Base-by-base conservation (phyloP, 2,329 filamentous ascomycete species). In the Aspergillus vadensis region DNA sequence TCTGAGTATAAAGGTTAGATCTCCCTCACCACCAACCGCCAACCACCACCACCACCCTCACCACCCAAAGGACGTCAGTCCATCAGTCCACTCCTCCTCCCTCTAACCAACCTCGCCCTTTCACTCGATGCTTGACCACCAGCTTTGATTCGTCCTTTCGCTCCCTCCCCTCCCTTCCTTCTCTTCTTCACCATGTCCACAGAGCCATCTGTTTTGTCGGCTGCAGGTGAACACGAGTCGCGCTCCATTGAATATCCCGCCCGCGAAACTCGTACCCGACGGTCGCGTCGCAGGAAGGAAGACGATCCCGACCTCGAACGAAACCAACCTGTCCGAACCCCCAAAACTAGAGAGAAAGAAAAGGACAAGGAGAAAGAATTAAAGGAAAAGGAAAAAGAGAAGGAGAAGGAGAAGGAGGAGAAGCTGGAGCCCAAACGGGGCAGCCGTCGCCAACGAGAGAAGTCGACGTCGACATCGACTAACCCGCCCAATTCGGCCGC, bases 251-350 rank as follows among this genome's bases (percentile, higher is more conserved):
- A 68, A 43, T 38, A 60, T 25, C 62, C 68, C 59, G 63, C 60
- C 60, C 69, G 69, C 61, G 70, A 69, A 63, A 63, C 69, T 63
- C 70, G 69, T 62, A 68, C 72, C 59, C 69, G 74, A 69, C 75
- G 74, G 68, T 74, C 75, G 68, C 75, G 76, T 69, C 74, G 76
- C 58, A 77, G 78, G 73, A 75, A 79, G 73, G 73, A 78, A 62
- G 74, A 75, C 63, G 69, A 72, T 12, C 60, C 65, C 55, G 68
- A 70, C 25, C 55, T 64, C 63, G 64, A 70, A 61, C 57, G 68
- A 57, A 70, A 72, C 61, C 63, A 72, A 9, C 65, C 68, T 23
- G 59, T 69, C 30, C 72, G 75, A 61, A 17, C 57, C 10, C 25
- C 43, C 43, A 71, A 69, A 56, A 23, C 62, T 8, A 65, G 36